These are phyloP conservation scores for Venturia oleaginea DNA, from an alignment of 2,329 filamentous ascomycete species.

Conservation along the genomic window DNA sequence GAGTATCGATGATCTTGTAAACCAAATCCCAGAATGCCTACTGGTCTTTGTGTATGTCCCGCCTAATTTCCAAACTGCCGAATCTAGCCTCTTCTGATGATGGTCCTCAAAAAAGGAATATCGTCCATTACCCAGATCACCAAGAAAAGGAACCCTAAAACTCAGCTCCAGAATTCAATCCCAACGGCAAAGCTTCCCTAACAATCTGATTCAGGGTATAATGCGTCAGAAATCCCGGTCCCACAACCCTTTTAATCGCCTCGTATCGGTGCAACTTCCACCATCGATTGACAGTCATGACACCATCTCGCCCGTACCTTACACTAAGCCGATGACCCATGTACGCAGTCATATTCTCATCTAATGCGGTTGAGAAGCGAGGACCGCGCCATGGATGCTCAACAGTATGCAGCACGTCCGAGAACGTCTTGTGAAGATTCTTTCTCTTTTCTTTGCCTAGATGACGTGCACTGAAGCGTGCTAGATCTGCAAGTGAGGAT, in stretches of 20 bases:
- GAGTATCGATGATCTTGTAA: background rate
- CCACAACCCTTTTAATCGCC: conserved; percentile 32
- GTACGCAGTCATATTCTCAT: conserved; percentile 48
- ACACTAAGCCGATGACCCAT: conserved; percentile 56
- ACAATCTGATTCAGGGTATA: conserved; percentile 54
- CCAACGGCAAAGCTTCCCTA: conserved; percentile 45
- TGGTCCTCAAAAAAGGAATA: background rate
- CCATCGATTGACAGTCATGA: conserved; percentile 59
- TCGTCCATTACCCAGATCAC: background rate
- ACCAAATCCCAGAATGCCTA: background rate
- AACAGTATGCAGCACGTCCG: conserved; percentile 56
- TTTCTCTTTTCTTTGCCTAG: conserved; percentile 60
- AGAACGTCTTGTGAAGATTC: conserved; percentile 55
- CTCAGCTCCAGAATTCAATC: background rate
- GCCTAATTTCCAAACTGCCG: background rate
- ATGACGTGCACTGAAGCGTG: conserved; percentile 50
- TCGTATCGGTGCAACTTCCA: conserved; percentile 58
- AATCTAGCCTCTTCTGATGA: background rate
- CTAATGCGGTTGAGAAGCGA: conserved; percentile 54
- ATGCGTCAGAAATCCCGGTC: conserved; percentile 51
- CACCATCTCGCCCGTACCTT: conserved; percentile 33
- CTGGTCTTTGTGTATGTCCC: background rate
- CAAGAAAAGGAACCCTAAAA: background rate
- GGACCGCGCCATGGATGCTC: conserved; percentile 59
- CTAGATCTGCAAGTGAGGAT: conserved; percentile 49